A percentile compares a stretch with the other conserved stretches of the same genome.
Evolutionary conservation across 2,329 filamentous ascomycete species (phyloP).

Genomic region (Podosphaera aphanis): DNA sequence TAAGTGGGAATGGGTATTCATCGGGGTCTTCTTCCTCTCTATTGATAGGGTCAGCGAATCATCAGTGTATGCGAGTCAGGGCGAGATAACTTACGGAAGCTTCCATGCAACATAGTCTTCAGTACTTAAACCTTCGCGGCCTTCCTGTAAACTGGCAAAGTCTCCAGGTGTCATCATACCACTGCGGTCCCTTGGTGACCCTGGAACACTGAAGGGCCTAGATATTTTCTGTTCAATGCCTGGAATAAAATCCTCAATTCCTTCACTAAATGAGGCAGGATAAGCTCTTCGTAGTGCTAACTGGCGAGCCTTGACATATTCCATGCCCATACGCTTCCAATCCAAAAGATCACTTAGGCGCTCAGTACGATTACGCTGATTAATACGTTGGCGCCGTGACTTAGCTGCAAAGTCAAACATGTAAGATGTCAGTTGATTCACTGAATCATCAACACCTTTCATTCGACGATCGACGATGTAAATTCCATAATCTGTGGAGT

Average conservation of each 20-base stretch:
- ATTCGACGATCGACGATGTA: conserved; percentile 92
- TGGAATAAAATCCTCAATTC: conserved; percentile 76
- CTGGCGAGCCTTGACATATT: conserved; percentile 94
- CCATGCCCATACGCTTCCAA: conserved; percentile 99
- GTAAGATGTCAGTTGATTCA: conserved; percentile 75
- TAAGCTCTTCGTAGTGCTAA: conserved; percentile 80
- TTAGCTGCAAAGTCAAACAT: conserved; percentile 92
- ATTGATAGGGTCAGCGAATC: conserved; percentile 7
- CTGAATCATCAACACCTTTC: conserved; percentile 91
- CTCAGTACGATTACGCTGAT: conserved; percentile 93
- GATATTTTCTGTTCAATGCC: conserved; percentile 89
- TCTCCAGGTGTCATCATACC: conserved; percentile 99
- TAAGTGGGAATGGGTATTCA: conserved; percentile 48
- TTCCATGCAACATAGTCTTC: conserved; percentile 98
- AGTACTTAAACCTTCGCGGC: conserved; percentile 73
- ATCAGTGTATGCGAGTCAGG: background rate
- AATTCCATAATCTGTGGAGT: conserved; percentile 92
- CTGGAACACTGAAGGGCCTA: conserved; percentile 77
- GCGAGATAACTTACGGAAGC: conserved; percentile 51
- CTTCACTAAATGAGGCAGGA: conserved; percentile 56
- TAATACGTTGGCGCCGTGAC: conserved; percentile 89
- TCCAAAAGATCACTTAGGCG: conserved; percentile 82
- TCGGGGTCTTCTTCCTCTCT: conserved; percentile 87
- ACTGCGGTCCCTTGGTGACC: conserved; percentile 68
- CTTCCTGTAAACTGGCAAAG: conserved; percentile 89